Base-by-base conservation (phyloP, 1,284 basidiomycete genomes). In the Puccinia horiana region DNA sequence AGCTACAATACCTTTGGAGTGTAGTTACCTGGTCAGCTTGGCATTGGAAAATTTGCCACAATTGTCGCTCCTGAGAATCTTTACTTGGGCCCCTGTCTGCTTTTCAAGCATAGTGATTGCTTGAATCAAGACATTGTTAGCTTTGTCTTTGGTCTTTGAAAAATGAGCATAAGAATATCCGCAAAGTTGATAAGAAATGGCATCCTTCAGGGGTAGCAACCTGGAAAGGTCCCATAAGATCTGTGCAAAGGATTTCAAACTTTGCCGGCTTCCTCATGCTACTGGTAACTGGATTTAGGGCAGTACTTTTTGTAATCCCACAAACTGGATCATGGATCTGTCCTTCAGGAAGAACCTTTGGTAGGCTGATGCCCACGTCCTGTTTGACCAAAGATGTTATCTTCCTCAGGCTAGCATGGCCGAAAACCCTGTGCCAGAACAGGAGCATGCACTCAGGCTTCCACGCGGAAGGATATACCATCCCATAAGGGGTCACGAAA, bases 21-120 rank as follows among this genome's bases (percentile, higher is more conserved):
- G 14, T 4, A 79, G 35, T 18, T 35, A 72, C 0, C 77, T 14
- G 0, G 8, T 6, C 4, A 0, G 72, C 2, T 23, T 32, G 20
- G 32, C 4, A 79, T 14, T n/a, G 37, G 26, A 1, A 69, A 67
- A 69, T 29, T 76, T 35, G 20, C 56, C 56, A 12, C 74, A 56
- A 49, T 76, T 76, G n/a, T 76, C 74, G 47, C 74, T 76, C 1
- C 74, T 40, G 16, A 76, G n/a, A 0, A 47, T 35, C 56, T 76
- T 76, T 6, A 67, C 26, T 9, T 5, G 8, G 42, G 37, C 12
- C 67, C 67, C 2, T 47, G 3, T 16, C 14, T 2, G 5, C 0
- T 8, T 26, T n/a, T 1, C 16, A 37, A 1, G 29, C 8, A 35
- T 6, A 12, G 35, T 32, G 2, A 77, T 77, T 0, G 16, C 20